Percentiles rank a stretch among this genome's conserved stretches.
These are phyloP conservation scores for Geosmithia morbida DNA, from an alignment of 2,329 filamentous ascomycete species.

Conservation along the genomic window DNA sequence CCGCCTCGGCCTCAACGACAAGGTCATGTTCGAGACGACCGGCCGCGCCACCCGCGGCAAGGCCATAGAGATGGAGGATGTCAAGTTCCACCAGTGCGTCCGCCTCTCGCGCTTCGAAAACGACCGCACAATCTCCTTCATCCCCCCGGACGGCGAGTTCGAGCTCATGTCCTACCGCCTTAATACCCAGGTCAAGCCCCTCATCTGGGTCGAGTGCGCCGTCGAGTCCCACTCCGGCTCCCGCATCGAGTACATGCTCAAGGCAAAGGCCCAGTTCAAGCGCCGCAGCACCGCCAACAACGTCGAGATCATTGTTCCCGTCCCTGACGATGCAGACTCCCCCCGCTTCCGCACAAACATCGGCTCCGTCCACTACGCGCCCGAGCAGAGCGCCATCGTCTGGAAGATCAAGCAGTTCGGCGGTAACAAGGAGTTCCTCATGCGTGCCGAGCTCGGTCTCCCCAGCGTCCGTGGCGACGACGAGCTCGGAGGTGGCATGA, in stretches of 20 bases:
- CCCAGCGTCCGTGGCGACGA: conserved; percentile 92
- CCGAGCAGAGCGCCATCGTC: conserved; percentile 92
- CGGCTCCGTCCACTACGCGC: conserved; percentile 91
- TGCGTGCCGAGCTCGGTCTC: conserved; percentile 90
- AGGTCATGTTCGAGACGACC: conserved; percentile 98
- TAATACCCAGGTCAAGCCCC: conserved; percentile 94
- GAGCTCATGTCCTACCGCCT: conserved; percentile 98
- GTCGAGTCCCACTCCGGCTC: conserved; percentile 93
- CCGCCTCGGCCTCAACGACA: conserved; percentile 89
- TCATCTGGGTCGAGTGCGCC: conserved; percentile 98
- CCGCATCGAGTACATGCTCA: conserved; percentile 97
- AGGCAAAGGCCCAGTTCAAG: conserved; percentile 97
- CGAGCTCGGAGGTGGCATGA: conserved; percentile 93
- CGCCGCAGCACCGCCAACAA: conserved; percentile 96
- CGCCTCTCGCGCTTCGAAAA: conserved; percentile 94
- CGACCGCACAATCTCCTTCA: conserved; percentile 96
- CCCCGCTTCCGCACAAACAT: conserved; percentile 96
- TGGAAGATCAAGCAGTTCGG: conserved; percentile 99
- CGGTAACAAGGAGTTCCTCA: conserved; percentile 94
- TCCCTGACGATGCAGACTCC: conserved; percentile 92
- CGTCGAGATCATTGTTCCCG: conserved; percentile 92
- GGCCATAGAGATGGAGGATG: conserved; percentile 98
- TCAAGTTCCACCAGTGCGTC: conserved; percentile 99
- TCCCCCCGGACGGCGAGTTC: conserved; percentile 95
- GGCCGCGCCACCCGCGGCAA: conserved; percentile 88